phyloP scores from a whole-genome alignment of 495 filamentous ascomycete species.

The Thermothielavioides terrestris region DNA sequence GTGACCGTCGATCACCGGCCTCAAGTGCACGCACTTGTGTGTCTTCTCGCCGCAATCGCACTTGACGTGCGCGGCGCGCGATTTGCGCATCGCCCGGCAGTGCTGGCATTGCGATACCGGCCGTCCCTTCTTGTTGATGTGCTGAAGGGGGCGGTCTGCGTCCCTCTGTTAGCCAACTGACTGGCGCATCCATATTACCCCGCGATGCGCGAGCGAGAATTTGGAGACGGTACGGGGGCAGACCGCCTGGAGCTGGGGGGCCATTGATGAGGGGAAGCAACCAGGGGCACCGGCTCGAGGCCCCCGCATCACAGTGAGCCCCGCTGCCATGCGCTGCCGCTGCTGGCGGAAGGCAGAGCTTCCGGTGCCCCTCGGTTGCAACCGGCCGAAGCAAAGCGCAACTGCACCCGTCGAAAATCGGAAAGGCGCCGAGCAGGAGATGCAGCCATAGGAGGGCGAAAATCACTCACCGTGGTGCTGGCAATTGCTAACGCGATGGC shows the following conservation, averaged over 20 bases:
- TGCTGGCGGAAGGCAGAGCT: conserved; percentile 16
- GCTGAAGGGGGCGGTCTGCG: conserved; percentile 81
- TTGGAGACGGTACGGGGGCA: conserved; percentile 6
- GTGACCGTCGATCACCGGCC: conserved; percentile 45
- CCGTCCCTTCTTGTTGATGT: conserved; percentile 97
- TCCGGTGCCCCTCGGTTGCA: conserved; percentile 27
- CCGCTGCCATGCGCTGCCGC: conserved; percentile 8
- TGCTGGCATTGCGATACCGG: conserved; percentile 98
- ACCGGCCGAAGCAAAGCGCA: conserved; percentile 16
- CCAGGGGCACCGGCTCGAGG: neutral
- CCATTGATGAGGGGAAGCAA: conserved; percentile 10
- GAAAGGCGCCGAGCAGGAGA: conserved; percentile 1
- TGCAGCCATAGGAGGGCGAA: conserved; percentile 12
- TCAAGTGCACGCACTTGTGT: conserved; percentile 59
- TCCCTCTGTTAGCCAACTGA: conserved; percentile 18
- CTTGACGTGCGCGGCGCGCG: conserved; percentile 87
- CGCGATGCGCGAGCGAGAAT: neutral
- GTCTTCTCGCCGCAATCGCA: conserved; percentile 96
- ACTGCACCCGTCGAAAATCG: neutral
- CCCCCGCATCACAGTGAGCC: neutral
- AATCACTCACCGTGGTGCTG: conserved; percentile 72
- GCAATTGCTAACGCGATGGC: conserved; percentile 91
- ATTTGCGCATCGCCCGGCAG: conserved; percentile 95
- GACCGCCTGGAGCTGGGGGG: neutral
- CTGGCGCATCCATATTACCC: neutral